Evolutionary conservation across 257 asterid genomes (phyloP).

Genomic region (Agastache rugosa): DNA sequence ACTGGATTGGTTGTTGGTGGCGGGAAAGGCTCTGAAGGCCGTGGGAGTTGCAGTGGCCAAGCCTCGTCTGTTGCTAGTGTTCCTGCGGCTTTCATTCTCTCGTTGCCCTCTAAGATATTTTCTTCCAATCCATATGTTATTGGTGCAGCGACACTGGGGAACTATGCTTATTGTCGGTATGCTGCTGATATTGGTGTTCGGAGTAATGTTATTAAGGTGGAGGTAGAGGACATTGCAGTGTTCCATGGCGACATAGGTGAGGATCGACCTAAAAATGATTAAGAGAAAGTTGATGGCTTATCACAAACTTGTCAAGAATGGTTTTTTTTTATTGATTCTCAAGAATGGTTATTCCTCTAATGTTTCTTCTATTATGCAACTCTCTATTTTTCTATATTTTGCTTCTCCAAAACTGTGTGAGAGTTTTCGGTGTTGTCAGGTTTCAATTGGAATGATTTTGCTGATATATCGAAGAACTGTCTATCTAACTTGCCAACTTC

Average conservation of each 20-base stretch:
- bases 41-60: conserved; percentile 34
- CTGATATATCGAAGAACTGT: too few relatives aligned
- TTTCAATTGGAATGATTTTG: neutral
- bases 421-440: too few relatives aligned
- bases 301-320: neutral
- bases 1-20: conserved; percentile 29
- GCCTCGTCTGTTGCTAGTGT: conserved; percentile 25
- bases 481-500: too few relatives aligned
- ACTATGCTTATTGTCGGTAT: conserved; percentile 26
- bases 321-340: too few relatives aligned
- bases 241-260: conserved; percentile 7
- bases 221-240: conserved; percentile 32
- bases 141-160: conserved; percentile 21
- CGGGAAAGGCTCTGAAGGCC: neutral
- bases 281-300: conserved; percentile 4
- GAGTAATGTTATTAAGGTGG: conserved; percentile 23
- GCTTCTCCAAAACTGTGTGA: neutral
- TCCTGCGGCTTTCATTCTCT: conserved; percentile 28
- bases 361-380: neutral
- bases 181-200: conserved; percentile 38
- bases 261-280: conserved; percentile 1
- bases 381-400: neutral
- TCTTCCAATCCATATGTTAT: conserved; percentile 29
- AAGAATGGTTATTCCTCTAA: neutral
- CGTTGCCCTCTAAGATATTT: conserved; percentile 24